These are phyloP conservation scores for Citrullus amarus DNA, from an alignment of 306 rosid genomes.

Conservation along the genomic window DNA sequence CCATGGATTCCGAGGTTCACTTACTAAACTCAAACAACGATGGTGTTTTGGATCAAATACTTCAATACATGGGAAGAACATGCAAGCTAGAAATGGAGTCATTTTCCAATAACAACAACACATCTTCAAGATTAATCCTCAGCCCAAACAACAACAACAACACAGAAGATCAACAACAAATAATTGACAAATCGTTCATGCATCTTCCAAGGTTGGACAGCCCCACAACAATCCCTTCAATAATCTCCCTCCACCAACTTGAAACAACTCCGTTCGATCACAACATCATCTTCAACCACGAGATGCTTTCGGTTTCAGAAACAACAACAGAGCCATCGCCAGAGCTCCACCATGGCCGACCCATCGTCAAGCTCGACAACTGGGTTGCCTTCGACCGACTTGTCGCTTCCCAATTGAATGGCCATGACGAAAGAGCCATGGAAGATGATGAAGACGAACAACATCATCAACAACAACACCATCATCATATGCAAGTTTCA, in stretches of 20 bases:
- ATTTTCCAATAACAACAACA: not conserved
- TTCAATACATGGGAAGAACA: slow-evolving; percentile 43
- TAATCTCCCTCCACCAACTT: slow-evolving; percentile 13
- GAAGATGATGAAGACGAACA: not conserved
- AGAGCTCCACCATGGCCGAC: not conserved
- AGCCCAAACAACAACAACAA: not conserved
- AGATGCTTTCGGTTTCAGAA: slow-evolving; percentile 23
- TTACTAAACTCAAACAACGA: slow-evolving; percentile 21
- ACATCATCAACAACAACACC: not conserved
- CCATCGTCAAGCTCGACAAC: slow-evolving; percentile 10
- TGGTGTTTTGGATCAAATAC: slow-evolving; percentile 41
- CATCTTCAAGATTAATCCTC: slow-evolving; percentile 5
- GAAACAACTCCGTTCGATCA: slow-evolving; percentile 10
- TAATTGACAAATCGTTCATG: slow-evolving; percentile 23
- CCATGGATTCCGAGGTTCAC: slow-evolving; percentile 15
- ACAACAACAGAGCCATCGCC: slow-evolving; percentile 14
- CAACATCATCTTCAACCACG: slow-evolving; percentile 12
- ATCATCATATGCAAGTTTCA: slow-evolving; percentile 19
- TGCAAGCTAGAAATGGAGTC: slow-evolving; percentile 38
- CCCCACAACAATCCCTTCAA: slow-evolving; percentile 25
- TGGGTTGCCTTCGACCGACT: slow-evolving; percentile 42
- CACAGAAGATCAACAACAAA: not conserved
- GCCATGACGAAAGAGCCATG: slow-evolving; percentile 20
- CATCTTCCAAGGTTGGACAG: slow-evolving; percentile 48
- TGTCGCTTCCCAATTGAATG: slow-evolving; percentile 47